Evolutionary conservation across 2,329 filamentous ascomycete species (phyloP).

Genomic region (Colletotrichum trifolii): DNA sequence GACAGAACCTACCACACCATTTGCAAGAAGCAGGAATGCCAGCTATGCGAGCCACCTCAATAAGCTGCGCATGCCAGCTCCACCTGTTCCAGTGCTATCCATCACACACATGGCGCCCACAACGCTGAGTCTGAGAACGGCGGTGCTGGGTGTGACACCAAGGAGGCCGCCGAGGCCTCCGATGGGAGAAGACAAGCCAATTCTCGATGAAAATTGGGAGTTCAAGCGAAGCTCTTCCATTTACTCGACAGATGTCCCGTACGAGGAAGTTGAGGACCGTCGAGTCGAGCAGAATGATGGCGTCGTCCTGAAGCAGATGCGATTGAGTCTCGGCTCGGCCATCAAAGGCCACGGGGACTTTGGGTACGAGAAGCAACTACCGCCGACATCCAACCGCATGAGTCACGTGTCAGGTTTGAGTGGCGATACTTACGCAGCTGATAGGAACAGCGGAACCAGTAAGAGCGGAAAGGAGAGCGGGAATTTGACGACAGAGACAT

Average conservation of each 20-base stretch:
- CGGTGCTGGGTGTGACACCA: constrained; percentile 41
- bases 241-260: constrained; percentile 22
- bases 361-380: constrained; percentile 45
- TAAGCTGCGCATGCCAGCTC: constrained; percentile 25
- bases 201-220: constrained; percentile 21
- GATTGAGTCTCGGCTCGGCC: constrained; percentile 15
- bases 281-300: constrained; percentile 24
- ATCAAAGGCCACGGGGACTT: constrained; percentile 45
- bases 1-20: constrained; percentile 39
- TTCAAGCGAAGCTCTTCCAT: constrained; percentile 28
- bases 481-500: background rate
- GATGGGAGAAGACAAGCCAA: constrained; percentile 26
- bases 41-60: constrained; percentile 37
- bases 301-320: constrained; percentile 32
- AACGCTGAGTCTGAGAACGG: constrained; percentile 43
- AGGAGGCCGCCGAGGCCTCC: constrained; percentile 38
- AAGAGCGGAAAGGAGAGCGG: background rate
- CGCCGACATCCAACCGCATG: constrained; percentile 41
- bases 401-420: constrained; percentile 41
- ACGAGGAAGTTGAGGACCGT: constrained; percentile 7
- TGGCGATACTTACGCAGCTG: constrained; percentile 31
- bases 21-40: constrained; percentile 38
- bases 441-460: constrained; percentile 1
- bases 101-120: constrained; percentile 42
- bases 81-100: constrained; percentile 33